These are phyloP conservation scores for Eragrostis curvula DNA, from an alignment of 176 grass and related monocot species.

Conservation along the genomic window DNA sequence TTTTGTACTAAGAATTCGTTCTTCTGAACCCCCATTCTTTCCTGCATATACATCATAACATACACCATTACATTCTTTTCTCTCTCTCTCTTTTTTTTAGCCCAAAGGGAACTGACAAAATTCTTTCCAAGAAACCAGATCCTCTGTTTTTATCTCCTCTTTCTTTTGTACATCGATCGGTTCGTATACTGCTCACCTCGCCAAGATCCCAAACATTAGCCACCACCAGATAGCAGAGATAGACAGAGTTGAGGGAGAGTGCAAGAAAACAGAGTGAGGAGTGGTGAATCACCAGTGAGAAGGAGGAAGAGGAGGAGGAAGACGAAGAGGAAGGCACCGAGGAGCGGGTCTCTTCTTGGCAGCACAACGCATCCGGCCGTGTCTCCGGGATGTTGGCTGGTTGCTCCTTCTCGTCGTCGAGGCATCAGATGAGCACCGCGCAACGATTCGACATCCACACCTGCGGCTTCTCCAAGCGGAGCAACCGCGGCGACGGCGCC, in stretches of 20 bases:
- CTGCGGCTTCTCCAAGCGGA: conserved; percentile 78
- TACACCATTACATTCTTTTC: conserved; percentile 50
- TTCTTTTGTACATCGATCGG: conserved; percentile 35
- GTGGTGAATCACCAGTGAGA: not conserved
- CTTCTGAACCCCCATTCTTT: conserved; percentile 42
- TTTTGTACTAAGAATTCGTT: conserved; percentile 71
- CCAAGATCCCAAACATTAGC: conserved; percentile 43
- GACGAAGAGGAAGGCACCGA: not conserved
- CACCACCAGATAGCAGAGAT: conserved; percentile 32
- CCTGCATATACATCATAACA: conserved; percentile 66
- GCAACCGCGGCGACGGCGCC: conserved; percentile 31
- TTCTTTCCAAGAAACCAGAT: conserved; percentile 38
- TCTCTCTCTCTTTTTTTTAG: conserved; percentile 26
- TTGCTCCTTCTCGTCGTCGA: conserved; percentile 79
- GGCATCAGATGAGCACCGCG: conserved; percentile 90
- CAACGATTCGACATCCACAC: conserved; percentile 78
- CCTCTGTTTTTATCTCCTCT: conserved; percentile 40
- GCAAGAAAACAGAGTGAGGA: not conserved
- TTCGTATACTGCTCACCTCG: conserved; percentile 34
- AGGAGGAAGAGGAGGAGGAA: conserved; percentile 15
- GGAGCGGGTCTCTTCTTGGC: conserved; percentile 24
- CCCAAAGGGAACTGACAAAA: conserved; percentile 57
- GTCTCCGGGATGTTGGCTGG: conserved; percentile 93
- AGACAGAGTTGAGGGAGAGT: not conserved
- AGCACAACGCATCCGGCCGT: conserved; percentile 24